Conservation (phyloP, 2,329 filamentous ascomycete species). For the Gaeumannomyces tritici region DNA sequence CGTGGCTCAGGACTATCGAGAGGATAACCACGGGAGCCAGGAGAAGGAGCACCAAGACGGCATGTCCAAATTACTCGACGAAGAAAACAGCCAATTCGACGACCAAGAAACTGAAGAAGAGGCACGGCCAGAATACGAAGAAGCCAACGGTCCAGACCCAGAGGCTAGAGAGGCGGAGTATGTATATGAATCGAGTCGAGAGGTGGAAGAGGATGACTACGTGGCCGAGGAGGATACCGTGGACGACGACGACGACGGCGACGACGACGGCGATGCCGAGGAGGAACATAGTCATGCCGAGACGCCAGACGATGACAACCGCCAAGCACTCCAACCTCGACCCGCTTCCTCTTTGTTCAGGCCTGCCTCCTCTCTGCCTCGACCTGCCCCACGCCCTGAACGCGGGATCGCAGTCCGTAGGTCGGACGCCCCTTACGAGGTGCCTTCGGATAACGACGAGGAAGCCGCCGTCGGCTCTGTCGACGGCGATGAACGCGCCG, state of each 20-base stretch:
- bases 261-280: background rate
- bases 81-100: background rate
- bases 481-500: background rate
- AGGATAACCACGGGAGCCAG: no score
- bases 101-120: background rate
- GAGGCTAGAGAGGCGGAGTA: background rate
- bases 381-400: background rate
- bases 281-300: background rate
- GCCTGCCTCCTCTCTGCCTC: background rate
- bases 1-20: background rate
- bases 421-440: background rate
- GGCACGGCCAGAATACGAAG: background rate
- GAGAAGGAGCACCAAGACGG: background rate
- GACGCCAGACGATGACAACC: background rate
- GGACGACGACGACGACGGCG: background rate
- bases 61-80: background rate
- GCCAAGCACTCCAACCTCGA: background rate
- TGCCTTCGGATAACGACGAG: background rate
- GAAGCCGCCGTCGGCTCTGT: background rate
- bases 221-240: background rate
- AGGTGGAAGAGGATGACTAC: background rate
- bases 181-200: background rate
- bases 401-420: background rate
- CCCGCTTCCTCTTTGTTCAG: no score
- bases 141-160: background rate